Base-by-base conservation (phyloP, 108 stramenopile genomes). In the Pseudonitzschia delicatissima region DNA sequence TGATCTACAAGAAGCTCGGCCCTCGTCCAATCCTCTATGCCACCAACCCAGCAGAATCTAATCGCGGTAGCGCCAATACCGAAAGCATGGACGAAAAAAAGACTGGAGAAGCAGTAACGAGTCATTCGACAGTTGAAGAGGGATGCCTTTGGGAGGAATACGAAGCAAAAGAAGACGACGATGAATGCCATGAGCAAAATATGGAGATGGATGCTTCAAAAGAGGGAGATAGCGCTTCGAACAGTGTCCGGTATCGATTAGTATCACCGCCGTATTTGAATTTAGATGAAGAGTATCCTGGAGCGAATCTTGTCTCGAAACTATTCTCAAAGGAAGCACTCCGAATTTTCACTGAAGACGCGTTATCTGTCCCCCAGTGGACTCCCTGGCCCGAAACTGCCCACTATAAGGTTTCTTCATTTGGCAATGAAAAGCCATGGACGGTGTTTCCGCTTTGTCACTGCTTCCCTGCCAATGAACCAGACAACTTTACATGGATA, bases 361-460 rank as follows among this genome's bases (percentile, higher is more conserved):
- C 84, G 11, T 27, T 71, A 48, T 42, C 31, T 13, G 87, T 86
- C 55, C 85, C 85, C 15, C 78, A 84, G 26, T 97, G 96, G 96
- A 87, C 88, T 34, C 90, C 94, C 17, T 97, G 96, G 96, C 96
- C 96, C 25, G 96, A 97, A 74, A 68, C 72, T 33, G 77, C 86
- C 63, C 92, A 95, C 53, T 92, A 94, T 50, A 55, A 52, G 11
- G 62, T 68, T 5, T 62, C 57, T 23, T 65, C 66, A 47, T 15
- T 62, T 27, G 57, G 66, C 18, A 35, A 51, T 12, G 70, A 71
- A 31, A 39, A 69, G 31, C 62, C 82, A 60, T 97, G 94, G 93
- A 88, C 87, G 49, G 98, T 98, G 2, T 96, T 97, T 61, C 98
- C 98, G 11, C 71, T 97, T 8, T 85, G 94, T 44, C 87, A 97